phyloP scores from a whole-genome alignment of 2,329 filamentous ascomycete genomes.

The Talaromyces islandicus region DNA sequence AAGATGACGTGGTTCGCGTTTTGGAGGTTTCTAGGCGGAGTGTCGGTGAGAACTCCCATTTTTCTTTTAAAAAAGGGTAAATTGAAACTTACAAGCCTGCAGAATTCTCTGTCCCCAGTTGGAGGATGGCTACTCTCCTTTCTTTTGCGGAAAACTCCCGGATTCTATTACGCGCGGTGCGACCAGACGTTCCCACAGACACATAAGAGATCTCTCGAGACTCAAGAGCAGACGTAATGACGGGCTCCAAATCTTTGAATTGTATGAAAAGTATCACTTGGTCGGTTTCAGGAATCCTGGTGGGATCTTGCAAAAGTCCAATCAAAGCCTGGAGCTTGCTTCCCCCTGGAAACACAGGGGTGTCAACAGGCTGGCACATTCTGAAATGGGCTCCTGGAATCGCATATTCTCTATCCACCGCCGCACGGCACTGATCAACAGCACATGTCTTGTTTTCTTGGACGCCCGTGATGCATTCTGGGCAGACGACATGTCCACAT shows the following conservation, averaged over 20 bases:
- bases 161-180: constrained; percentile 29
- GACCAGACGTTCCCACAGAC: constrained; percentile 29
- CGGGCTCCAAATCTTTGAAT: constrained; percentile 39
- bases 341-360: constrained; percentile 26
- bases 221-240: constrained; percentile 24
- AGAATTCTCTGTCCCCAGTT: constrained; percentile 51
- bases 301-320: constrained; percentile 32
- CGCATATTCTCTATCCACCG: constrained; percentile 34
- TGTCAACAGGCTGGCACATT: constrained; percentile 4
- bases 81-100: constrained; percentile 50
- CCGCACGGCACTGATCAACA: constrained; percentile 34
- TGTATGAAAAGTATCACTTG: constrained; percentile 54
- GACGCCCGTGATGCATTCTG: constrained; percentile 27
- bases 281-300: constrained; percentile 36
- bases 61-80: background rate
- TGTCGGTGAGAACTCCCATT: constrained; percentile 9
- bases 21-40: constrained; percentile 49
- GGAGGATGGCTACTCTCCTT: constrained; percentile 51
- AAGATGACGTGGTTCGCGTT: constrained; percentile 62
- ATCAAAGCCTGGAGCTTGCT: constrained; percentile 46
- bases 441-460: constrained; percentile 30
- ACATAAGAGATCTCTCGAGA: constrained; percentile 25
- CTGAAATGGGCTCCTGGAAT: constrained; percentile 27
- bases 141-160: constrained; percentile 31
- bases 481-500: constrained; percentile 51